Percentiles rank a stretch among this genome's conserved stretches.
Conservation (phyloP, 768 basidiomycete species). For the Glaciozyma antarctica region DNA sequence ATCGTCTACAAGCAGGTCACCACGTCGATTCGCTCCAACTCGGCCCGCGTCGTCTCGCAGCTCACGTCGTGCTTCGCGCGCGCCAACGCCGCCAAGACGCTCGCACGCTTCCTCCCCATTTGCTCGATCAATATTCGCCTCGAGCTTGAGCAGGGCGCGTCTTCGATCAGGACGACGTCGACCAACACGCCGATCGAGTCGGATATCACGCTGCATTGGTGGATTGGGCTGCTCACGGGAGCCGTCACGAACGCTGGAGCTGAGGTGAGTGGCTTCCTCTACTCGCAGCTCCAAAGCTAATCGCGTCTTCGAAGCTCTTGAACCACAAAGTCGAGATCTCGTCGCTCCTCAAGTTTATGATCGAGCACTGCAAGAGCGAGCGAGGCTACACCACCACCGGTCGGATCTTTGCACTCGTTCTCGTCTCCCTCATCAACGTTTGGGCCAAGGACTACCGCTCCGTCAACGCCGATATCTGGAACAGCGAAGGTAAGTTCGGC, state of each 20-base stretch:
- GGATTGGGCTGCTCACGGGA: conserved; percentile 67
- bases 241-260: conserved; percentile 49
- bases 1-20: conserved; percentile 77
- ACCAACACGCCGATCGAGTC: conserved; percentile 49
- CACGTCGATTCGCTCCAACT: conserved; percentile 80
- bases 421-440: conserved; percentile 67
- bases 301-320: conserved; percentile 47
- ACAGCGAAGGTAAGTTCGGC: conserved; percentile 51
- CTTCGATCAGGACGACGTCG: conserved; percentile 64
- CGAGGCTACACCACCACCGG: conserved; percentile 73
- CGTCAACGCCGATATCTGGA: conserved; percentile 67
- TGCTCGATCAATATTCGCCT: conserved; percentile 67
- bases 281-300: background rate
- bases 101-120: conserved; percentile 69
- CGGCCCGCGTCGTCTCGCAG: conserved; percentile 81
- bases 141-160: conserved; percentile 58
- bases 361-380: conserved; percentile 64
- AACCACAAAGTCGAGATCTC: conserved; percentile 56
- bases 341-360: conserved; percentile 54
- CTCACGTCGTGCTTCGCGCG: conserved; percentile 75
- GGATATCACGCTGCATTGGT: conserved; percentile 65
- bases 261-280: conserved; percentile 48
- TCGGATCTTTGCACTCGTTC: conserved; percentile 59
- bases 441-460: conserved; percentile 74
- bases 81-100: conserved; percentile 61